phyloP scores from a whole-genome alignment of 2,329 filamentous ascomycete species.

The Lomentospora prolificans region DNA sequence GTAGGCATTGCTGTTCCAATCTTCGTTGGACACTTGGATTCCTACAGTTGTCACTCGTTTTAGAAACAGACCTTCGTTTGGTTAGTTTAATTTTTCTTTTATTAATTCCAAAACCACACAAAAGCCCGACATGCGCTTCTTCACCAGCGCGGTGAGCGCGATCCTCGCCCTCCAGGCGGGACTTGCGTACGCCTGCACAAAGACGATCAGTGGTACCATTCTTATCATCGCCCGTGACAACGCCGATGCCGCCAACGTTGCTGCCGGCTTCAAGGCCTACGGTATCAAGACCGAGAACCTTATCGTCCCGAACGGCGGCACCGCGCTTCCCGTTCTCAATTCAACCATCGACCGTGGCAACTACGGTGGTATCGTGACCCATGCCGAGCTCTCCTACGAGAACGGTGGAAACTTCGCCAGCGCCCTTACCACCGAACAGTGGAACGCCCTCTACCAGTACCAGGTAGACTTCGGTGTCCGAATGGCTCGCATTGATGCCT shows the following conservation, averaged over 20 bases:
- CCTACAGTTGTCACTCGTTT: slow-evolving; percentile 4
- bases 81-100: background rate
- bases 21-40: background rate
- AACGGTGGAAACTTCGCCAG: slow-evolving; percentile 32
- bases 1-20: background rate
- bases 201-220: slow-evolving; percentile 33
- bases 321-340: slow-evolving; percentile 41
- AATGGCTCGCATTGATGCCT: slow-evolving; percentile 51
- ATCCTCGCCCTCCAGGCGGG: background rate
- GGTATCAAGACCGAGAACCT: slow-evolving; percentile 49
- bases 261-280: slow-evolving; percentile 33
- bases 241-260: slow-evolving; percentile 33
- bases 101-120: no score
- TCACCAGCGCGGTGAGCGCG: slow-evolving; percentile 2
- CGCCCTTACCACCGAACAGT: slow-evolving; percentile 46
- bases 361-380: slow-evolving; percentile 48
- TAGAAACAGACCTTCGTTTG: background rate
- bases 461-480: slow-evolving; percentile 47
- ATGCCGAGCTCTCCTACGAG: slow-evolving; percentile 44
- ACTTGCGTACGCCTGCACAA: background rate
- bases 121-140: slow-evolving; percentile 5
- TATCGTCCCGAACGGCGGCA: slow-evolving; percentile 42
- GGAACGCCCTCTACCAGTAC: slow-evolving; percentile 45
- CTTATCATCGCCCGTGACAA: slow-evolving; percentile 46
- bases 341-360: slow-evolving; percentile 37